Conservation (phyloP, 2,329 filamentous ascomycete genomes). For the Aureobasidium sp. region DNA sequence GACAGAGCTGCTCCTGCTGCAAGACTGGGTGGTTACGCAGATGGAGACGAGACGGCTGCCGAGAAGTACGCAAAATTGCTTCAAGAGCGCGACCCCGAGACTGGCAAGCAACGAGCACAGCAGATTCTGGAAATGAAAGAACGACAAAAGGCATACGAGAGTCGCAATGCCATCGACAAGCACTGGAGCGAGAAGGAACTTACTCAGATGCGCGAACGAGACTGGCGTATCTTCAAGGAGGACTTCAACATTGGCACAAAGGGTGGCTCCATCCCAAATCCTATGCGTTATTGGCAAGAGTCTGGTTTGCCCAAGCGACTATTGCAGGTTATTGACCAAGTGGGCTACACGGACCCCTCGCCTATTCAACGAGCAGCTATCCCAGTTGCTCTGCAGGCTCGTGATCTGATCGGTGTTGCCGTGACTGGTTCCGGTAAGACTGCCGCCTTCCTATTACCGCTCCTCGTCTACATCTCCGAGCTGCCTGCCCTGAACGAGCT, state of each 20-base stretch:
- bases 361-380: slow-evolving; percentile 92
- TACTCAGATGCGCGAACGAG: slow-evolving; percentile 89
- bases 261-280: slow-evolving; percentile 83
- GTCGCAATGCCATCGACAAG: slow-evolving; percentile 70
- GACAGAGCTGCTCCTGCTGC: slow-evolving; percentile 57
- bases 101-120: slow-evolving; percentile 66
- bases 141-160: slow-evolving; percentile 62
- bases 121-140: slow-evolving; percentile 81
- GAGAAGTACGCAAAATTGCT: slow-evolving; percentile 59
- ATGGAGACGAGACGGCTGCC: slow-evolving; percentile 43
- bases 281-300: slow-evolving; percentile 91
- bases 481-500: slow-evolving; percentile 74
- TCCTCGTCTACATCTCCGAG: slow-evolving; percentile 90
- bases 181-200: slow-evolving; percentile 94
- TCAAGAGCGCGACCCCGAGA: slow-evolving; percentile 64
- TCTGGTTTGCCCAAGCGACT: slow-evolving; percentile 69
- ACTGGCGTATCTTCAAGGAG: slow-evolving; percentile 99
- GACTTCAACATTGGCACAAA: slow-evolving; percentile 96
- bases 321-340: slow-evolving; percentile 70
- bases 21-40: slow-evolving; percentile 57
- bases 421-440: slow-evolving; percentile 99
- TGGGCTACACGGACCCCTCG: slow-evolving; percentile 86
- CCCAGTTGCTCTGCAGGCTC: slow-evolving; percentile 82
- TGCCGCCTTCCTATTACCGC: slow-evolving; percentile 82
- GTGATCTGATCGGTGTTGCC: slow-evolving; percentile 96